These are phyloP conservation scores for Vinca major DNA, from an alignment of 305 asterid species.

Conservation along the genomic window DNA sequence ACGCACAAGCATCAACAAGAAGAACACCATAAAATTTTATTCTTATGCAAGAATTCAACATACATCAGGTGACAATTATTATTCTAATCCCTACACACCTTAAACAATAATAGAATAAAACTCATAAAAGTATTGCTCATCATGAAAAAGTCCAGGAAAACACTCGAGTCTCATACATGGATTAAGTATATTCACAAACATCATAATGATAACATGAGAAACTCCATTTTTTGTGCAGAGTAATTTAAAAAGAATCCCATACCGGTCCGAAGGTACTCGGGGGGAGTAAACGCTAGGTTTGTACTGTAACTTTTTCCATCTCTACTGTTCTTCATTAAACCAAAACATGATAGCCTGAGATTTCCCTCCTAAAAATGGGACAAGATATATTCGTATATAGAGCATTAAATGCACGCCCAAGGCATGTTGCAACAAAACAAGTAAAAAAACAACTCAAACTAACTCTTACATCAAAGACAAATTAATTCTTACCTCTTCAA, in stretches of 20 bases:
- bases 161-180: background rate
- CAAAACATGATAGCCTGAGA: conserved; percentile 31
- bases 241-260: conserved; percentile 1
- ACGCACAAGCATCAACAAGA: background rate
- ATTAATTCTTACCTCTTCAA: conserved; percentile 62
- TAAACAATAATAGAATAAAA: background rate
- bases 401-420: conserved; percentile 8
- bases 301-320: conserved; percentile 35
- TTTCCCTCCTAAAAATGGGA: conserved; percentile 20
- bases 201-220: background rate
- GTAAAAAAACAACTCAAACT: conserved; percentile 8
- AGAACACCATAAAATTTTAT: background rate
- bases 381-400: conserved; percentile 2
- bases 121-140: background rate
- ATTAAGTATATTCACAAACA: background rate
- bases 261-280: conserved; percentile 33
- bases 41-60: background rate
- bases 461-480: conserved; percentile 42
- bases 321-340: conserved; percentile 29
- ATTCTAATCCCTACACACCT: background rate
- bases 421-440: background rate
- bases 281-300: conserved; percentile 31
- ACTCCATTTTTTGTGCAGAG: background rate
- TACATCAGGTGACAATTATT: background rate
- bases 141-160: too few species aligned